Conservation (phyloP, 2,329 filamentous ascomycete genomes). For the Nothophaeocryptopus gaeumannii region DNA sequence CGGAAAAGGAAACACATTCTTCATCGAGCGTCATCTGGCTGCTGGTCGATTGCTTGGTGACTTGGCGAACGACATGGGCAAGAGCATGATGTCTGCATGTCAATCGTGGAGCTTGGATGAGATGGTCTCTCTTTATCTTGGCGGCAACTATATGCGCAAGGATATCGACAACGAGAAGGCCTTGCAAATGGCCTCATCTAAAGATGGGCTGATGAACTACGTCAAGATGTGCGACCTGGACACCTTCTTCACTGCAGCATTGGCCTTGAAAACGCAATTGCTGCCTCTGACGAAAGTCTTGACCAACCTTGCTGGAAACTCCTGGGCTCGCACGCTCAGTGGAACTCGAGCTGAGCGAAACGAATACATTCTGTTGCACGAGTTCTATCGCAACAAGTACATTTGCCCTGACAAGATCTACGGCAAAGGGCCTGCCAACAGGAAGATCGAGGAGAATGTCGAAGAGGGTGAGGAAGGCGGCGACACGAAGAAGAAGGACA, state of each 20-base stretch:
- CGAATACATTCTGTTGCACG: slow-evolving; percentile 97
- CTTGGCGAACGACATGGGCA: slow-evolving; percentile 92
- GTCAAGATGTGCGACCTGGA: slow-evolving; percentile 91
- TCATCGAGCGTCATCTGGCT: slow-evolving; percentile 85
- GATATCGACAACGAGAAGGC: slow-evolving; percentile 88
- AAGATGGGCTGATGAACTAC: slow-evolving; percentile 87
- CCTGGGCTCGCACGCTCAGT: slow-evolving; percentile 92
- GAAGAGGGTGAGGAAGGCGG: slow-evolving; percentile 63
- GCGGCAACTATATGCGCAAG: slow-evolving; percentile 66
- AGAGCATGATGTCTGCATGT: slow-evolving; percentile 94
- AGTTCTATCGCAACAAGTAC: slow-evolving; percentile 95
- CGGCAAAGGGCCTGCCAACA: slow-evolving; percentile 60
- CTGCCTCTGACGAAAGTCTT: slow-evolving; percentile 90
- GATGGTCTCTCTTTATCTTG: slow-evolving; percentile 90
- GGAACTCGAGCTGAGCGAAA: slow-evolving; percentile 96
- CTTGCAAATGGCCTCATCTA: slow-evolving; percentile 74
- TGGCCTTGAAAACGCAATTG: slow-evolving; percentile 86
- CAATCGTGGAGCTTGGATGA: slow-evolving; percentile 97
- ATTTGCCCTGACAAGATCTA: slow-evolving; percentile 94
- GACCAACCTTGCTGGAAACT: slow-evolving; percentile 95
- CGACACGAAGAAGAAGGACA: slow-evolving; percentile 95
- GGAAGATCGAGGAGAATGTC: slow-evolving; percentile 69
- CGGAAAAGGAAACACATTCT: slow-evolving; percentile 83
- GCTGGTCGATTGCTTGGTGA: slow-evolving; percentile 89
- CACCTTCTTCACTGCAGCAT: slow-evolving; percentile 90